Conservation (phyloP, 352 stramenopile genomes). For the Phytophthora chlamydospora region DNA sequence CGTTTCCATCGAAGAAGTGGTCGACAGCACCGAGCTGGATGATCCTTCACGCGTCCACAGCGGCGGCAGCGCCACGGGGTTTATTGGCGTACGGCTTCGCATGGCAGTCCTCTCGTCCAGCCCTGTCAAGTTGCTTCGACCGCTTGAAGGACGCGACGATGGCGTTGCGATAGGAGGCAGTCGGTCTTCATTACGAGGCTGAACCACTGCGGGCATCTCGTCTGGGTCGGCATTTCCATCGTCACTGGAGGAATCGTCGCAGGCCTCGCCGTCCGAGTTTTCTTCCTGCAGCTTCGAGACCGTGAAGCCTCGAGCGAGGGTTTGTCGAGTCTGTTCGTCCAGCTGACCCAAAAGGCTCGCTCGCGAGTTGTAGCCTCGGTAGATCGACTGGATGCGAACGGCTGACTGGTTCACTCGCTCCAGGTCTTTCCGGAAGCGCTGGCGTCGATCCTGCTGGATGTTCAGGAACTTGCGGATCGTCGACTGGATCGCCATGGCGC, state of each 20-base stretch:
- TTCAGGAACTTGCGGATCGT: constrained; percentile 65
- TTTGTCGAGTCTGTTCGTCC: constrained; percentile 33
- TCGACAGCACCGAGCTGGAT: constrained; percentile 20
- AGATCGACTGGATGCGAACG: constrained; percentile 71
- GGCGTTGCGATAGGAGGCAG: constrained; percentile 26
- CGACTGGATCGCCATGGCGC: constrained; percentile 74
- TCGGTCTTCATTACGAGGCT: constrained; percentile 1
- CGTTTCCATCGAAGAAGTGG: constrained; percentile 11
- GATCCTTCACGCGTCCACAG: constrained; percentile 25
- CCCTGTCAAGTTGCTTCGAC: constrained; percentile 4
- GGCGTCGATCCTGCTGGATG: constrained; percentile 45
- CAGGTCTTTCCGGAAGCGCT: constrained; percentile 56
- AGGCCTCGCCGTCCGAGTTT: constrained; percentile 18
- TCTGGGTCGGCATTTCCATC: background rate
- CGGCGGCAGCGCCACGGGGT: constrained; percentile 32
- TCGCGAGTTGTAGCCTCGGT: constrained; percentile 67
- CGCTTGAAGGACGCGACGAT: constrained; percentile 19
- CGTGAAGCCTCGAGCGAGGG: constrained; percentile 16
- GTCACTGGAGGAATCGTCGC: background rate
- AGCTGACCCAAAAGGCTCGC: constrained; percentile 47
- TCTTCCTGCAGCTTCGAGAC: constrained; percentile 17
- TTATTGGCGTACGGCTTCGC: constrained; percentile 8
- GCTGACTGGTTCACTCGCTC: constrained; percentile 68
- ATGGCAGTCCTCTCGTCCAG: background rate
- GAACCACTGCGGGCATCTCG: background rate